Evolutionary conservation across 805 yeast species (phyloP).

Genomic region (Gaillardinia entomophila): DNA sequence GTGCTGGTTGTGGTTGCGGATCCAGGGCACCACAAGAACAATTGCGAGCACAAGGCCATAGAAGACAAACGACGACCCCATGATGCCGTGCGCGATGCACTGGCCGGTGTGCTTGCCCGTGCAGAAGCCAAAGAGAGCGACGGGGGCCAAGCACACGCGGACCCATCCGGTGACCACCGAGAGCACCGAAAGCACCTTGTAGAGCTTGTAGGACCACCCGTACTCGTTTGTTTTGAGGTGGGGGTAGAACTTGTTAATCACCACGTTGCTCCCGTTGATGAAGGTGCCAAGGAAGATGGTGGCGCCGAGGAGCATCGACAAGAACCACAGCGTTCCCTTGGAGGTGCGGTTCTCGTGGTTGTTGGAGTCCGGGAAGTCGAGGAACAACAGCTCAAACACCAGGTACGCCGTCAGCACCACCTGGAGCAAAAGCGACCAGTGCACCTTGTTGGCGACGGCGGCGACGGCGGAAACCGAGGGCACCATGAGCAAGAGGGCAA

Average conservation of each 20-base stretch:
- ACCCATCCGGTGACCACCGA: conserved; percentile 67
- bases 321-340: conserved; percentile 62
- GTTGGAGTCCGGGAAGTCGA: conserved; percentile 58
- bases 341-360: conserved; percentile 66
- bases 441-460: conserved; percentile 48
- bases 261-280: conserved; percentile 46
- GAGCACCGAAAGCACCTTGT: conserved; percentile 44
- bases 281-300: conserved; percentile 51
- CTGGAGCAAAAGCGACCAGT: conserved; percentile 43
- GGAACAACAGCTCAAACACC: conserved; percentile 48
- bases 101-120: conserved; percentile 82
- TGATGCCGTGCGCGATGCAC: conserved; percentile 94
- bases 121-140: conserved; percentile 84
- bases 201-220: conserved; percentile 17
- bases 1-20: conserved; percentile 42
- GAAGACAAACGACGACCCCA: conserved; percentile 83
- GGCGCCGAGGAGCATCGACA: conserved; percentile 40
- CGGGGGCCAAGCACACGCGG: conserved; percentile 72
- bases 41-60: conserved; percentile 70
- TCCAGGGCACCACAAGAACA: conserved; percentile 71
- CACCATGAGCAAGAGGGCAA: conserved; percentile 41
- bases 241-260: conserved; percentile 29
- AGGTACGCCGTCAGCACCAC: conserved; percentile 44
- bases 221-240: conserved; percentile 34
- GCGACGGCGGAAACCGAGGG: conserved; percentile 54